Evolutionary conservation across 2,329 filamentous ascomycete species (phyloP), one percentile per base, ranked within the genome.

Genomic region (Aureobasidium uvarum): DNA sequence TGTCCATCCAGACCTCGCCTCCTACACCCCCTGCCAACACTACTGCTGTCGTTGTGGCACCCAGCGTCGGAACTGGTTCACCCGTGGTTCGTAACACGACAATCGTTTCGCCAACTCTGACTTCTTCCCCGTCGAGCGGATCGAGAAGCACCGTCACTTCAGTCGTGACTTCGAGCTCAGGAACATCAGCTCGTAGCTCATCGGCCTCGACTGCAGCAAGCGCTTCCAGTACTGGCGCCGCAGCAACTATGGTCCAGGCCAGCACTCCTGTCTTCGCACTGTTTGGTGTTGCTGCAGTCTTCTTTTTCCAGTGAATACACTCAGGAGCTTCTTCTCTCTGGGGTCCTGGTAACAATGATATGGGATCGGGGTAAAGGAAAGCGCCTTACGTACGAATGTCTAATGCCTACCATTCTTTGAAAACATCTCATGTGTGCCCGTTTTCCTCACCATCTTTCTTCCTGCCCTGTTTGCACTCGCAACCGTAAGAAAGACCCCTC

Each of bases 211-310:
- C 64, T 16, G 33, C 52, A 25, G 38, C 48, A 36, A 39, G 39
- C 31, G 38, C 46, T 50, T 62, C 45, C 8, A 54, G 56, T 33
- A 65, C 54, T 18, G 54, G 54, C 25, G 52, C 63, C 14, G 52
- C 63, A 25, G 54, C 63, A 41, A 58, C 68, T 39, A 69, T 73
- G 54, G 70, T 72, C 62, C 55, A 62, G n/a, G 62, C 65, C 25
- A 77, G 74, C 72, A 76, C 75, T 20, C 56, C 80, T 45, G 74
- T 77, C 41, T 71, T 80, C 60, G 72, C 79, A 66, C 70, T 79
- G 65, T 74, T 78, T 64, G 77, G 74, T 60, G 71, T 76, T 23
- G 78, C 76, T 64, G 78, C 77, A 39, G 74, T 80, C 66, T 74
- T 75, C 54, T 79, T 77, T 72, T 72, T 58, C 31, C 56, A 66